A percentile compares a stretch with the other conserved stretches of the same genome.
Evolutionary conservation across 2,329 filamentous ascomycete genomes (phyloP).

Genomic region (Fusarium mangiferae): DNA sequence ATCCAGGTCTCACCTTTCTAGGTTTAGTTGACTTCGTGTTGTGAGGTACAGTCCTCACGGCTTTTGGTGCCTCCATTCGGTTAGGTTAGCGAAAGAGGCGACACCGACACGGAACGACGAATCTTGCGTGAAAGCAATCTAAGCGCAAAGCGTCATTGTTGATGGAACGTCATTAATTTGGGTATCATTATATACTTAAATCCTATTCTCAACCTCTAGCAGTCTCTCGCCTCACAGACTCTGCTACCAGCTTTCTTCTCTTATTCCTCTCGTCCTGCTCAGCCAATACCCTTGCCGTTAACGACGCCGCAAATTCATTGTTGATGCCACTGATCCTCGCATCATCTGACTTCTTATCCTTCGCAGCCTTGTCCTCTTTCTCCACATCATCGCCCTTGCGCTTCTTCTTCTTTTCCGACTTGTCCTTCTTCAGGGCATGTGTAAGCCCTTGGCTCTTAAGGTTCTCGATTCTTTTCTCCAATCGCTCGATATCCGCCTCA

Average conservation of each 20-base stretch:
- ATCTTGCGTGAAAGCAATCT: too few species aligned
- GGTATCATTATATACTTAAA: slow-evolving; percentile 37
- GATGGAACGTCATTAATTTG: background rate
- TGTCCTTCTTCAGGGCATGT: slow-evolving; percentile 89
- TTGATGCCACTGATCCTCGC: slow-evolving; percentile 75
- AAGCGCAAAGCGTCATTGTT: background rate
- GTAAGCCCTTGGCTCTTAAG: slow-evolving; percentile 78
- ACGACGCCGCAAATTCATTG: slow-evolving; percentile 83
- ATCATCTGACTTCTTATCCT: slow-evolving; percentile 47
- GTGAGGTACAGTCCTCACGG: rapidly evolving
- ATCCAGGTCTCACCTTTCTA: rapidly evolving
- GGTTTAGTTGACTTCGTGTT: background rate
- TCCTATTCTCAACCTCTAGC: slow-evolving; percentile 27
- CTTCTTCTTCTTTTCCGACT: slow-evolving; percentile 73
- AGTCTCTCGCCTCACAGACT: slow-evolving; percentile 19
- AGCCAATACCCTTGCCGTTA: slow-evolving; percentile 86
- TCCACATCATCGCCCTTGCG: slow-evolving; percentile 62
- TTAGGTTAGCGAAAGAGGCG: too few species aligned
- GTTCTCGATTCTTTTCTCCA: slow-evolving; percentile 74
- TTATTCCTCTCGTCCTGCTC: slow-evolving; percentile 89
- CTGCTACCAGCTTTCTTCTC: slow-evolving; percentile 71
- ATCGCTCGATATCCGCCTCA: slow-evolving; percentile 74
- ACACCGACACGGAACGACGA: rapidly evolving
- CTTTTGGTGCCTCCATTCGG: too few species aligned
- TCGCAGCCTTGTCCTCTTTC: slow-evolving; percentile 61